phyloP scores from a whole-genome alignment of 1,139 yeast genomes.

The Yamadazyma mexicana region DNA sequence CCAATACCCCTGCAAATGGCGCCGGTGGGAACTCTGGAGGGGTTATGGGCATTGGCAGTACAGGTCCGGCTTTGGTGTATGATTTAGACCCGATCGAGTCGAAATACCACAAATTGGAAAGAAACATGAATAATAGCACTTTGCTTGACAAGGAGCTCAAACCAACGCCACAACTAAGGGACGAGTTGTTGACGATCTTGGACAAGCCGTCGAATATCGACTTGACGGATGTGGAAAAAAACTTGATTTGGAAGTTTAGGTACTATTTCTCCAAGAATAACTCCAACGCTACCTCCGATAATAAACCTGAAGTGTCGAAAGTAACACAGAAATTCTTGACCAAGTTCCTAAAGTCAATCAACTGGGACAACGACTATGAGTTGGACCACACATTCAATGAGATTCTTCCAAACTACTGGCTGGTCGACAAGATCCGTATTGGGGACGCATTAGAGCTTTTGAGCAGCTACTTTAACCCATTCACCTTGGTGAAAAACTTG shows the following conservation, averaged over 20 bases:
- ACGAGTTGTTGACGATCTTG: constrained; percentile 66
- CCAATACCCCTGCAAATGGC: constrained; percentile 2
- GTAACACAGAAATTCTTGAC: constrained; percentile 59
- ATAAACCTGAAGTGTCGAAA: constrained; percentile 19
- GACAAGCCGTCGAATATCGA: constrained; percentile 83
- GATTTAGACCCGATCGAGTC: constrained; percentile 65
- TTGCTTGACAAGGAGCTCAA: constrained; percentile 81
- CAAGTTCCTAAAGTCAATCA: constrained; percentile 81
- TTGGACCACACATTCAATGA: constrained; percentile 72
- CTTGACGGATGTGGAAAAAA: constrained; percentile 79
- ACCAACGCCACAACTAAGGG: constrained; percentile 84
- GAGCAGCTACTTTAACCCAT: constrained; percentile 65
- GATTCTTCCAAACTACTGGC: constrained; percentile 46
- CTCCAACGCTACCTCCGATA: constrained; percentile 13
- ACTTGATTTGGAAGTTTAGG: constrained; percentile 87
- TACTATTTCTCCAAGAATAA: constrained; percentile 75
- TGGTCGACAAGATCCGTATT: constrained; percentile 72
- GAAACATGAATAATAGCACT: constrained; percentile 72
- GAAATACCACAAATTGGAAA: constrained; percentile 79
- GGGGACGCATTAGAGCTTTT: constrained; percentile 91
- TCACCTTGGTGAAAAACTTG: constrained; percentile 25
- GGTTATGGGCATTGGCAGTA: no score
- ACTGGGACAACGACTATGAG: constrained; percentile 85
- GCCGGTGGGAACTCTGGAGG: background rate
- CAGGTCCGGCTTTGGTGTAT: background rate